Evolutionary conservation across 2,329 filamentous ascomycete genomes (phyloP).

Genomic region (Trichoderma arundinaceum): DNA sequence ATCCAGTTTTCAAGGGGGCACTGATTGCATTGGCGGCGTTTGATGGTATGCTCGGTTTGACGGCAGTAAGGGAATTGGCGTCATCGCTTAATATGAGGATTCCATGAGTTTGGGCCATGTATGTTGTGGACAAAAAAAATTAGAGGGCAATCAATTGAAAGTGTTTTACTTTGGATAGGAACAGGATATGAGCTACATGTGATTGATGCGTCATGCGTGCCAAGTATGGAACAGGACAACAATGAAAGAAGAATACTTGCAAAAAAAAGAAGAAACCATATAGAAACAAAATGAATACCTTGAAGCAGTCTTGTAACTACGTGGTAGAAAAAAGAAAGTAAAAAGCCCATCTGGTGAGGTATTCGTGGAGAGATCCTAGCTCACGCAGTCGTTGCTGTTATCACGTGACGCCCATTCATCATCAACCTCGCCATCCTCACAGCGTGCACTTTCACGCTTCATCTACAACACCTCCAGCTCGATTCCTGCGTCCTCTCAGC

Average conservation of each 20-base stretch:
- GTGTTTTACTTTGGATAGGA: conserved; percentile 1
- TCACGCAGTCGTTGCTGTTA: background rate
- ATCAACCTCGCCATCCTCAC: conserved; percentile 4
- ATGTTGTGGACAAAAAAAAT: conserved; percentile 34
- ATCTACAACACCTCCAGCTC: background rate
- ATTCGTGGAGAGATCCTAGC: background rate
- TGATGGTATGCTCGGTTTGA: conserved; percentile 38
- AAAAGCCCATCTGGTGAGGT: background rate
- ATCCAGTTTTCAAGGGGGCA: conserved; percentile 1
- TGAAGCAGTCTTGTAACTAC: background rate
- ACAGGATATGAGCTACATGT: background rate
- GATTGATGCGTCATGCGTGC: background rate
- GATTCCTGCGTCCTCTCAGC: background rate
- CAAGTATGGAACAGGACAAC: background rate
- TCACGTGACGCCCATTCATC: conserved; percentile 20
- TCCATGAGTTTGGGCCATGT: conserved; percentile 35
- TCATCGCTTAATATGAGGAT: conserved; percentile 39
- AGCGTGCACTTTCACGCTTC: background rate
- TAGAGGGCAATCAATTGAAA: conserved; percentile 36
- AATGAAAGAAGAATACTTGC: background rate
- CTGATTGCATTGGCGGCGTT: conserved; percentile 43
- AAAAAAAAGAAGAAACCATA: background rate
- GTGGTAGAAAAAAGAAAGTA: no score
- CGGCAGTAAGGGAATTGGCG: conserved; percentile 39
- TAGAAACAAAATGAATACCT: background rate